phyloP scores from a whole-genome alignment of 177 flowering plant species.

The Vitis hybrid region DNA sequence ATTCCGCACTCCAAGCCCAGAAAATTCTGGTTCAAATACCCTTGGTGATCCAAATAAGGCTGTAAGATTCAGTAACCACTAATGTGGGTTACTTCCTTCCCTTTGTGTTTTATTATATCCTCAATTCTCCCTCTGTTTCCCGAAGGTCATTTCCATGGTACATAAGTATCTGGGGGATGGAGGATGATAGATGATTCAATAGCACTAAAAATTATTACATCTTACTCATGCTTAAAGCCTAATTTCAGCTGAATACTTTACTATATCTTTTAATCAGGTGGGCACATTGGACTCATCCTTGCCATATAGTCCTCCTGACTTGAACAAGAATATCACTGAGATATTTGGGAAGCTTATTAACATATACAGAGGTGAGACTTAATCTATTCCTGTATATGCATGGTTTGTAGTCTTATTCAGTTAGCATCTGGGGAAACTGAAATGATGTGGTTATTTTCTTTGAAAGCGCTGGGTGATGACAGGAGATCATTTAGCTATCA shows the following conservation, averaged over 20 bases:
- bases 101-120: background rate
- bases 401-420: background rate
- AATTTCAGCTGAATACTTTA: background rate
- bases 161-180: background rate
- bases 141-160: background rate
- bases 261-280: constrained; percentile 19
- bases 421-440: constrained; percentile 2
- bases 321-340: constrained; percentile 71
- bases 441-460: constrained; percentile 7
- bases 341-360: constrained; percentile 86
- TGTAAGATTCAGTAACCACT: constrained; percentile 35
- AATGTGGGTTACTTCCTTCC: background rate
- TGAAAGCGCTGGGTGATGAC: constrained; percentile 89
- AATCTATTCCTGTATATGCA: background rate
- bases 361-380: constrained; percentile 78
- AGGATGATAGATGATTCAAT: background rate
- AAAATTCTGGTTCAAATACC: constrained; percentile 15
- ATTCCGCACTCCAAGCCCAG: constrained; percentile 19
- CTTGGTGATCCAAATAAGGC: constrained; percentile 25
- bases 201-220: background rate
- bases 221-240: background rate
- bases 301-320: constrained; percentile 77
- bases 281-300: constrained; percentile 31
- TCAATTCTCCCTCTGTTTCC: background rate
- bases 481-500: constrained; percentile 94